Evolutionary conservation across 495 filamentous ascomycete species (phyloP).

Genomic region (Pseudevernia furfuracea): DNA sequence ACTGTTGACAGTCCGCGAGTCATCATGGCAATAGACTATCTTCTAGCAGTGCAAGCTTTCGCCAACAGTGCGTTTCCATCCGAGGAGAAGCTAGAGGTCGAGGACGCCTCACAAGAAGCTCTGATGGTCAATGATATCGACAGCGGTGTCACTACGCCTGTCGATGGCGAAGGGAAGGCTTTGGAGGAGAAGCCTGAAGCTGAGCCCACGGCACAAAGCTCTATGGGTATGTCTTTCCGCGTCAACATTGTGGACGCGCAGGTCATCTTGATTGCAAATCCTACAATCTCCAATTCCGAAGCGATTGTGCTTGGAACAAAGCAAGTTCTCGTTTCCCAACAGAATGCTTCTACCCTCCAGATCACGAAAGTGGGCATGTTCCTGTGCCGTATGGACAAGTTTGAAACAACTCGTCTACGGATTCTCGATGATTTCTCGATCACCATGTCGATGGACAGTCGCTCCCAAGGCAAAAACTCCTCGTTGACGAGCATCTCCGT

Average conservation of each 20-base stretch:
- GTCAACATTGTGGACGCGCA: slow-evolving; percentile 94
- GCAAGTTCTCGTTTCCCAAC: slow-evolving; percentile 83
- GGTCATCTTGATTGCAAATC: slow-evolving; percentile 91
- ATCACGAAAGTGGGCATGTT: slow-evolving; percentile 95
- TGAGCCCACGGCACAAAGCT: slow-evolving; percentile 16
- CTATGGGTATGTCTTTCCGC: slow-evolving; percentile 76
- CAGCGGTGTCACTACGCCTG: slow-evolving; percentile 28
- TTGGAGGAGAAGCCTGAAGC: slow-evolving; percentile 31
- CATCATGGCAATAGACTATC: slow-evolving; percentile 90
- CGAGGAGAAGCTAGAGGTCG: slow-evolving; percentile 48
- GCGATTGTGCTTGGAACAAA: slow-evolving; percentile 94
- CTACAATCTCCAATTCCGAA: slow-evolving; percentile 78
- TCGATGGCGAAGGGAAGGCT: slow-evolving; percentile 22
- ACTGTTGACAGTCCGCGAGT: slow-evolving; percentile 94
- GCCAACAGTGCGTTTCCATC: slow-evolving; percentile 59
- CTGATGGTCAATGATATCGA: slow-evolving; percentile 57
- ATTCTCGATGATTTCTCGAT: slow-evolving; percentile 95
- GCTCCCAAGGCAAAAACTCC: slow-evolving; percentile 56
- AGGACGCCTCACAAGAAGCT: slow-evolving; percentile 48
- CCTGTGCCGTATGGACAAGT: slow-evolving; percentile 94
- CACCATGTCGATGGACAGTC: slow-evolving; percentile 78
- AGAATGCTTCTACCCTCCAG: slow-evolving; percentile 88
- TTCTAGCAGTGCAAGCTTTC: slow-evolving; percentile 83
- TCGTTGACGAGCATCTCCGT: slow-evolving; percentile 71
- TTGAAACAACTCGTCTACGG: slow-evolving; percentile 75